Base-by-base conservation (phyloP, 306 rosid species). In the Quercus berberidifolia region DNA sequence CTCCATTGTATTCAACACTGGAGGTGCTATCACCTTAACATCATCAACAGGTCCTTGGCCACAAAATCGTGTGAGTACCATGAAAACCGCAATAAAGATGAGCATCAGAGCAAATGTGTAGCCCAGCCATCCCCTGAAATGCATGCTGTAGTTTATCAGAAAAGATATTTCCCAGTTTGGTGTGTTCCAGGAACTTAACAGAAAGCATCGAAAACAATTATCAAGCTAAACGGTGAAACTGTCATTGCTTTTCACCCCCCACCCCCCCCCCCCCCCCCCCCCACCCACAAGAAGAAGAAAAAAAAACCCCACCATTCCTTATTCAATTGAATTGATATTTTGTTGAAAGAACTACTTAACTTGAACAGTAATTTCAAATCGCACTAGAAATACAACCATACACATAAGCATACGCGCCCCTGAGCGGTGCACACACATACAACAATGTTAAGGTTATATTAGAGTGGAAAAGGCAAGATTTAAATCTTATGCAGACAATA, bases 51-150 rank as follows among this genome's bases (percentile, higher is more conserved):
- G 79, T 59, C 88, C 93, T 83, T 83, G 86, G 86, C 76, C 84
- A 77, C 85, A 85, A 68, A 73, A 79, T 52, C 89, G 85, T 0
- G 90, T 89, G 63, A 96, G 88, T 23, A 90, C 76, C 98, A 96
- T 87, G 85, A 91, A 96, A 76, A 81, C 75, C 12, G 96, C 88
- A 20, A 84, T 30, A 60, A 87, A 88, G 71, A 86, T 19, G 21
- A 91, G 88, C 56, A 63, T 67, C 74, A 86, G 46, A 8, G 96
- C 93, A 52, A 81, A 76, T 21, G 90, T 85, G 60, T 90, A 96
- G 76, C 86, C 85, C 76, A 96, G 83, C 98, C 99, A 96, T 72
- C 86, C 92, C 93, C 99, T 96, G 90, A 69, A 85, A 87, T n/a
- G 30, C 69, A 78, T 20, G 55, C 62, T 55, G 38, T 18, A 73